A percentile compares a stretch with the other conserved stretches of the same genome.
phyloP scores from a whole-genome alignment of 257 asterid species.

The Phtheirospermum japonicum region DNA sequence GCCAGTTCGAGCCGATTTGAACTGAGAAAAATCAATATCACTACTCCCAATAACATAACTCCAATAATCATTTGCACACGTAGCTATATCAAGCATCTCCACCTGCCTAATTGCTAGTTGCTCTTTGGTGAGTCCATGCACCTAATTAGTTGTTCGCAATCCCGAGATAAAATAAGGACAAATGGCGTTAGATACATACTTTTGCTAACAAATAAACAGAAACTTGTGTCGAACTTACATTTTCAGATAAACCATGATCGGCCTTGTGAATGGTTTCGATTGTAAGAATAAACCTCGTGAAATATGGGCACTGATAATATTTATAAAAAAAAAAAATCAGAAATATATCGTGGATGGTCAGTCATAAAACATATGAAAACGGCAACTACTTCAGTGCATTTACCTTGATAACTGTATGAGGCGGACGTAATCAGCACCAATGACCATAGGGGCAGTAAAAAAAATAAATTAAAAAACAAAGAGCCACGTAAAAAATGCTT shows the following conservation, averaged over 20 bases:
- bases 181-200: background rate
- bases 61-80: conserved; percentile 72
- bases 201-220: background rate
- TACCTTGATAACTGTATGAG: conserved; percentile 75
- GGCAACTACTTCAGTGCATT: background rate
- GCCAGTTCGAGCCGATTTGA: conserved; percentile 63
- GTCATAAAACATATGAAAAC: background rate
- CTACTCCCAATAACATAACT: conserved; percentile 68
- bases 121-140: conserved; percentile 64
- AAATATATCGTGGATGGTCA: background rate
- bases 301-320: conserved; percentile 73
- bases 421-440: conserved; percentile 28
- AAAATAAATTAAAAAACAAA: conserved; percentile 3
- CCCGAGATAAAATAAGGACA: background rate
- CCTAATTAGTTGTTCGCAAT: conserved; percentile 40
- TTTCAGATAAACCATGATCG: conserved; percentile 71
- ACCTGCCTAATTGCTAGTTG: conserved; percentile 65
- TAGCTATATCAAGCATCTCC: conserved; percentile 70
- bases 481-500: background rate
- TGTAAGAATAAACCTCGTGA: conserved; percentile 65
- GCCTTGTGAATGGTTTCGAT: conserved; percentile 72
- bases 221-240: conserved; percentile 43
- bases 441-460: conserved; percentile 23
- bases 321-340: conserved; percentile 14
- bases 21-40: conserved; percentile 55